phyloP scores from a whole-genome alignment of 1,284 basidiomycete genomes.

The Inonotus obliquus region DNA sequence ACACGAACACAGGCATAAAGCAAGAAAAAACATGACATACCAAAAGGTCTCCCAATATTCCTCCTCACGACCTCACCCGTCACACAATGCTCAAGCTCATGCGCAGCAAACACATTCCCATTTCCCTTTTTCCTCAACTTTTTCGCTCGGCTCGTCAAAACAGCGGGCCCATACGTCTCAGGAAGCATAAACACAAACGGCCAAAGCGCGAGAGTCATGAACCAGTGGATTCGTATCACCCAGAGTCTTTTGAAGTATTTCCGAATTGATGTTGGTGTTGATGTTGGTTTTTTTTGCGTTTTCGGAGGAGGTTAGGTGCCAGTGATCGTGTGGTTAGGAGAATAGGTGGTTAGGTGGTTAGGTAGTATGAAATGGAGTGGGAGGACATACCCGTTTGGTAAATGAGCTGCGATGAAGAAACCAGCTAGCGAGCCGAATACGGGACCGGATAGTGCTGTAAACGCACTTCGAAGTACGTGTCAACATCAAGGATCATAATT shows the following conservation, averaged over 20 bases:
- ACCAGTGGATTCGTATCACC: constrained; percentile 27
- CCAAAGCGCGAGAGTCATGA: constrained; percentile 23
- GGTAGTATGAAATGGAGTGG: no score
- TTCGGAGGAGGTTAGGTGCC: no score
- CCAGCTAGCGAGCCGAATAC: constrained; percentile 25
- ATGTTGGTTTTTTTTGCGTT: no score
- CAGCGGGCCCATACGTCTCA: constrained; percentile 27
- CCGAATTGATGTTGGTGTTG: background rate
- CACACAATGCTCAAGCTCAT: constrained; percentile 23
- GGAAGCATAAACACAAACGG: constrained; percentile 26
- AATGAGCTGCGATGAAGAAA: constrained; percentile 25
- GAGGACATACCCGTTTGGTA: constrained; percentile 19
- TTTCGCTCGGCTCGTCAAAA: constrained; percentile 23
- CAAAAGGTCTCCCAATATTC: constrained; percentile 24
- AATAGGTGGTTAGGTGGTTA: no score
- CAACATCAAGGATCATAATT: no score
- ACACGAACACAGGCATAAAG: background rate
- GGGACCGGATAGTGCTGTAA: constrained; percentile 24
- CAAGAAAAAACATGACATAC: constrained; percentile 17
- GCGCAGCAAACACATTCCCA: constrained; percentile 22
- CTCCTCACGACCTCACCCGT: constrained; percentile 21
- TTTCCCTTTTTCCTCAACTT: constrained; percentile 22
- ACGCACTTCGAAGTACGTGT: constrained; percentile 17
- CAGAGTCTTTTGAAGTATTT: constrained; percentile 23
- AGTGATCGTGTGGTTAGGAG: no score